phyloP scores from a whole-genome alignment of 345 rosid species.

The Citrus hindsii region DNA sequence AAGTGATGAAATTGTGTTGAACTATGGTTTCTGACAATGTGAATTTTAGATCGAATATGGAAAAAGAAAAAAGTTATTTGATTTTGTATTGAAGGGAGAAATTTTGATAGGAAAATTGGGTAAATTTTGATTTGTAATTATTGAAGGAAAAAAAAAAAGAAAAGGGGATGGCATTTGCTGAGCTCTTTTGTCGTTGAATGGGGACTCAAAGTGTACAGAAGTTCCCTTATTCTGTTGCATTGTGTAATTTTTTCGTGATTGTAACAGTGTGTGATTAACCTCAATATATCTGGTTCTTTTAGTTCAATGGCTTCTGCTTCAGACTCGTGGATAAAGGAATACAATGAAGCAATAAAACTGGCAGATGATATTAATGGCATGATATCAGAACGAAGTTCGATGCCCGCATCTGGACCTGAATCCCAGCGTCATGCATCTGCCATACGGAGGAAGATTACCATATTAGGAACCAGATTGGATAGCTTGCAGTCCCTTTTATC shows the following conservation, averaged over 20 bases:
- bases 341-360: slow-evolving; percentile 70
- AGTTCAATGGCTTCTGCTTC: slow-evolving; percentile 67
- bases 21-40: background rate
- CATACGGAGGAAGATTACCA: slow-evolving; percentile 82
- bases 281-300: slow-evolving; percentile 2
- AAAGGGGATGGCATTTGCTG: background rate
- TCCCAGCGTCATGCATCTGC: slow-evolving; percentile 87
- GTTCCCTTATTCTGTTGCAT: background rate
- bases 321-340: slow-evolving; percentile 85
- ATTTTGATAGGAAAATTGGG: background rate
- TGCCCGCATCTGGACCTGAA: slow-evolving; percentile 70
- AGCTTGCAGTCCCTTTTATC: slow-evolving; percentile 69
- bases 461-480: slow-evolving; percentile 80
- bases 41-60: background rate
- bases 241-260: background rate
- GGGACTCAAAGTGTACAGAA: background rate
- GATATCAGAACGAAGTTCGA: slow-evolving; percentile 62
- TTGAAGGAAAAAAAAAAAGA: background rate
- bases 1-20: background rate
- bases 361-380: slow-evolving; percentile 78
- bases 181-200: background rate
- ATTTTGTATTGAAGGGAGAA: background rate
- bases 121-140: background rate
- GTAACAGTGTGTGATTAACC: background rate
- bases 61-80: background rate